These are phyloP conservation scores for Pythium aquatile DNA, from an alignment of 352 stramenopile species.

Conservation along the genomic window DNA sequence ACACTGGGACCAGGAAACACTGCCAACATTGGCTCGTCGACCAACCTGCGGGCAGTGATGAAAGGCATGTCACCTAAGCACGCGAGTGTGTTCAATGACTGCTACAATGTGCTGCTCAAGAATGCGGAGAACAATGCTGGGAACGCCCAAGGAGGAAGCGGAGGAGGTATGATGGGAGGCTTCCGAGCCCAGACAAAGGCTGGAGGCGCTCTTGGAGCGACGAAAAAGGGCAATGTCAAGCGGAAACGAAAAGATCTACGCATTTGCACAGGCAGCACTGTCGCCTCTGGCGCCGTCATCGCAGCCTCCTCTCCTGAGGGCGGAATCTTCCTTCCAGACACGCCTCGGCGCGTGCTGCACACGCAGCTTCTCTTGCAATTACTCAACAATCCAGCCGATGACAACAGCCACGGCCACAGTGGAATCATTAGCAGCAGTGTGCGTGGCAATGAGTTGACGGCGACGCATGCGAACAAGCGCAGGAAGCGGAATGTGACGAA, in stretches of 20 bases:
- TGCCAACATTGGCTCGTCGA: constrained; percentile 28
- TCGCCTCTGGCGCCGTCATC: not conserved
- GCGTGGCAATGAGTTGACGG: not conserved
- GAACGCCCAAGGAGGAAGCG: not conserved
- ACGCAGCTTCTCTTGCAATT: constrained; percentile 81
- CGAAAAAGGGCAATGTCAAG: constrained; percentile 69
- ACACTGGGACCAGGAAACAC: constrained; percentile 26
- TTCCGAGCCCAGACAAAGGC: constrained; percentile 1
- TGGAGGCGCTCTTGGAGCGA: not conserved
- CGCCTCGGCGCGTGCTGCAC: constrained; percentile 67
- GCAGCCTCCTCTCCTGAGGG: constrained; percentile 31
- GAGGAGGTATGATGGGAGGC: not conserved
- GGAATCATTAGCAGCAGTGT: not conserved
- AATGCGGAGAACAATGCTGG: constrained; percentile 36
- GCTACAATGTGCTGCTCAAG: constrained; percentile 71
- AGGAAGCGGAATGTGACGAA: constrained; percentile 51
- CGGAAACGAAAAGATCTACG: constrained; percentile 84
- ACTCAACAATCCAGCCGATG: constrained; percentile 51
- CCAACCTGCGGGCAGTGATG: constrained; percentile 32
- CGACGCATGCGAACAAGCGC: constrained; percentile 34
- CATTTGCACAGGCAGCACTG: constrained; percentile 53
- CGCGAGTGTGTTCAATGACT: constrained; percentile 68
- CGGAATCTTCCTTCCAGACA: constrained; percentile 79
- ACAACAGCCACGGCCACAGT: constrained; percentile 19
- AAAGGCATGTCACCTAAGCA: constrained; percentile 58